Base-by-base conservation (phyloP, 140 eudicot genomes). In the Ambrosia hybrid region DNA sequence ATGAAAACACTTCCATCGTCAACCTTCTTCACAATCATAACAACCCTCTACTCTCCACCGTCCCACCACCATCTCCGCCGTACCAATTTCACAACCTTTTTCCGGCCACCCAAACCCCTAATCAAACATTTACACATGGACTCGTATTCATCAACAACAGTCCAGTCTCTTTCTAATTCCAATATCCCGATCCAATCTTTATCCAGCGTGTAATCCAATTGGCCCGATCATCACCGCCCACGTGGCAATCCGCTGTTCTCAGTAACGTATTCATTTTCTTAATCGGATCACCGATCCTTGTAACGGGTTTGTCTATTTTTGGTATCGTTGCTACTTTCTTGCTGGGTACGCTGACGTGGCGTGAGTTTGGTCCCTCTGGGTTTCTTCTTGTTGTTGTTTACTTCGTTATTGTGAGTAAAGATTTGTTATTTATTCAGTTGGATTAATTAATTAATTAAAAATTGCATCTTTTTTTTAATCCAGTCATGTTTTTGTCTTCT, bases 261-360 rank as follows among this genome's bases (percentile, higher is more conserved):
- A 81, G 87, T 58, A 95, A 95, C 61, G 3, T 81, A 0, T 10
- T 80, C 21, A 95, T 95, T 30, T 95, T 91, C 52, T 4, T 85
- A 21, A 34, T 88, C 52, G 99, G 99, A 49, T 81, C 95, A 33
- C 97, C 99, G 34, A 13, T 95, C 74, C 85, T 95, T 5, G 82
- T 85, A 1, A n/a, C 92, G 13, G 99, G 99, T 1, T 72, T 95
- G 72, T 88, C 90, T 13, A 49, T 72, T 9, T 62, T 90, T 9
- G 99, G 97, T 61, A 84, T 95, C 67, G 96, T 56, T 4, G 89
- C 99, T 3, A 95, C 99, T 41, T 94, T 94, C 80, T 83, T 94
- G 99, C 95, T 94, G 16, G 97, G 99, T 4, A 81, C 85, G 33
- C 91, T 94, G 15, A 94, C 96, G 17, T 94, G 99, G 99, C 91